Evolutionary conservation across 1,284 basidiomycete species (phyloP), one percentile per base, ranked within the genome.

Genomic region (Exobasidium rhododendri): DNA sequence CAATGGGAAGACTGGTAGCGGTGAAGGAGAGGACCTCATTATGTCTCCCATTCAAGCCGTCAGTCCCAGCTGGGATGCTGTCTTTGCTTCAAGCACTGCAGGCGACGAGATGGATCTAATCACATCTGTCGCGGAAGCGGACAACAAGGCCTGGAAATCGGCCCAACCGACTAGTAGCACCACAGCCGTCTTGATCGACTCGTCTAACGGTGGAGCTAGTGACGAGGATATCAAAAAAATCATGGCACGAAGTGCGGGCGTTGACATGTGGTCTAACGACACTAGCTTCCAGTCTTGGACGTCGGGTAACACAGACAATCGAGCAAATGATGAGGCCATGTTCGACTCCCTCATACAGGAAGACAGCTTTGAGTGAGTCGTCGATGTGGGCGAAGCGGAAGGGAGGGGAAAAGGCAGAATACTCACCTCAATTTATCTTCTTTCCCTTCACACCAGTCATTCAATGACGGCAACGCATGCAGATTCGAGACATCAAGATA

Each of bases 311-410:
- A 20, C 10, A 50, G 31, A 44, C 22, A 55, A 13, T 22, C n/a
- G 35, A n/a, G 65, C 64, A 54, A 65, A 70, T n/a, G 71, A 74
- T 50, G 72, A 75, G 32, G 71, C 67, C 51, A 75, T 75, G 72
- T 75, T 75, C 44, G 72, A 75, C 32, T 70, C 70, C 7, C 64
- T 75, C 50, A 70, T 75, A 20, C 68, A 74, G 24, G 66, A 71
- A 7, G 68, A 65, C 29, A 74, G 70, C 17, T 74, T 74, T 20
- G 73, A 62, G 63, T 65, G 56, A 67, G 63, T 64, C 5, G 6
- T 14, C 44, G 10, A 10, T 10, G 10, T 22, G 24, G 44, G 24
- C 10, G 44, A 17, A 32, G 17, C 52, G 3, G 29, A 57, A 14
- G 29, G n/a, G n/a, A n/a, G n/a, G n/a, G n/a, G n/a, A n/a, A n/a